phyloP scores from a whole-genome alignment of 805 yeast species.

The Yarrowia deformans region DNA sequence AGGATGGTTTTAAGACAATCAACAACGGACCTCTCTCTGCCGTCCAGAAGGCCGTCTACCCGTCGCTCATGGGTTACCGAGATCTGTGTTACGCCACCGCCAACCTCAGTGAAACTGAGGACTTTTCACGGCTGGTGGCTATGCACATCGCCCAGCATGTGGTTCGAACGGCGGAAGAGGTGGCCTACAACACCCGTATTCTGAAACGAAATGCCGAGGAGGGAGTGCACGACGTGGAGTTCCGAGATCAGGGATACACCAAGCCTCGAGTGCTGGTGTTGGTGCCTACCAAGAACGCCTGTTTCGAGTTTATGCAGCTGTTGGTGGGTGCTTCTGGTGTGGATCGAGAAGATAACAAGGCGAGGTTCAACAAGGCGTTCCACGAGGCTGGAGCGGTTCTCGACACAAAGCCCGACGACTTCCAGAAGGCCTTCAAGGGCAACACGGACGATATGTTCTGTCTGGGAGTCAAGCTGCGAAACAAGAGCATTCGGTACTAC shows the following conservation, averaged over 20 bases:
- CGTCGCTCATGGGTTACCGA: constrained; percentile 16
- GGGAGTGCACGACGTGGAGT: constrained; percentile 63
- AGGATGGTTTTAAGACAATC: neutral
- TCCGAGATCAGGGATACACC: constrained; percentile 93
- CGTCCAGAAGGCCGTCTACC: constrained; percentile 2
- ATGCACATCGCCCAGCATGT: constrained; percentile 35
- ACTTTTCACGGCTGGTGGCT: constrained; percentile 25
- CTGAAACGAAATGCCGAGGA: constrained; percentile 48
- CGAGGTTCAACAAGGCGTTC: constrained; percentile 76
- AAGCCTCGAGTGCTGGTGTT: constrained; percentile 86
- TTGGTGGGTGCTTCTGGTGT: constrained; percentile 69
- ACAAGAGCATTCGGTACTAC: constrained; percentile 84
- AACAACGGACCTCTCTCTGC: constrained; percentile 14
- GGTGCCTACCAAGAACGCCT: constrained; percentile 82
- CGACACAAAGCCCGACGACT: constrained; percentile 78
- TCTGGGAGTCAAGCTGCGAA: constrained; percentile 86
- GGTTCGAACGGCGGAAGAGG: constrained; percentile 21
- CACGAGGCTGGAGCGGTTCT: constrained; percentile 59
- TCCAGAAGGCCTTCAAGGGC: constrained; percentile 79
- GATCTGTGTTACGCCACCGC: constrained; percentile 10
- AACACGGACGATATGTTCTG: constrained; percentile 92
- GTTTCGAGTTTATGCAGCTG: constrained; percentile 70
- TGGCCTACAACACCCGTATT: constrained; percentile 11
- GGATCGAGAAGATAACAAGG: constrained; percentile 80
- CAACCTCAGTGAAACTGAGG: constrained; percentile 10